Evolutionary conservation across 2,329 filamentous ascomycete genomes (phyloP).

Genomic region (Bipolaris victoriae): DNA sequence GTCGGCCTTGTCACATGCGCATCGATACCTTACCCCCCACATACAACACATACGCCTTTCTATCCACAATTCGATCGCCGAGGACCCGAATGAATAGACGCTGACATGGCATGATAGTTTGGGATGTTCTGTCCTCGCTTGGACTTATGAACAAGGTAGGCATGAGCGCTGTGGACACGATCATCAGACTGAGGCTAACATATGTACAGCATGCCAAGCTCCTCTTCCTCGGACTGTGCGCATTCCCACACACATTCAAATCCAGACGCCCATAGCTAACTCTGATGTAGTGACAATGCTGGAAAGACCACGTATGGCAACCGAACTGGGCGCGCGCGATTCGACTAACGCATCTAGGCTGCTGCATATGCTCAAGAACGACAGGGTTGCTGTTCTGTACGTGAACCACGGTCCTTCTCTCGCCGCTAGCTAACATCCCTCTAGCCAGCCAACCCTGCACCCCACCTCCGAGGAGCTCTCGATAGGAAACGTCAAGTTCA

Average conservation of each 20-base stretch:
- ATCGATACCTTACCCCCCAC: not conserved
- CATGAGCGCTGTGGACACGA: not conserved
- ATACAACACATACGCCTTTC: not conserved
- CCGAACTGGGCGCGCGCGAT: not conserved
- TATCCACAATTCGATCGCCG: not conserved
- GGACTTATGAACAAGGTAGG: conserved; percentile 80
- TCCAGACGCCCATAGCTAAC: conserved; percentile 20
- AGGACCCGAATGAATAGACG: not conserved
- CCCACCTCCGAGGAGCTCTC: conserved; percentile 69
- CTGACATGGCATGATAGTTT: conserved; percentile 63
- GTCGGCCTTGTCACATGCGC: conserved; percentile 3
- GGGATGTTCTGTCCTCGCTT: conserved; percentile 84
- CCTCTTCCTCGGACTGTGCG: conserved; percentile 74
- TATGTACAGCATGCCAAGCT: conserved; percentile 65
- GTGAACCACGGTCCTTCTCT: conserved; percentile 40
- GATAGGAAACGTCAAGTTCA: conserved; percentile 74
- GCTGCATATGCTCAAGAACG: conserved; percentile 89
- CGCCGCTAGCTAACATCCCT: conserved; percentile 10
- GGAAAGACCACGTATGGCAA: conserved; percentile 80
- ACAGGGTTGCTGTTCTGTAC: conserved; percentile 88
- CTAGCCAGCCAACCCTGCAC: conserved; percentile 40
- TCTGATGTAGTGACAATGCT: conserved; percentile 91
- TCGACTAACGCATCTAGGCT: conserved; percentile 51
- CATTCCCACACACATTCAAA: not conserved
- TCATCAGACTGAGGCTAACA: conserved; percentile 13